Evolutionary conservation across 495 filamentous ascomycete genomes (phyloP).

Genomic region (Penicilliopsis zonata): DNA sequence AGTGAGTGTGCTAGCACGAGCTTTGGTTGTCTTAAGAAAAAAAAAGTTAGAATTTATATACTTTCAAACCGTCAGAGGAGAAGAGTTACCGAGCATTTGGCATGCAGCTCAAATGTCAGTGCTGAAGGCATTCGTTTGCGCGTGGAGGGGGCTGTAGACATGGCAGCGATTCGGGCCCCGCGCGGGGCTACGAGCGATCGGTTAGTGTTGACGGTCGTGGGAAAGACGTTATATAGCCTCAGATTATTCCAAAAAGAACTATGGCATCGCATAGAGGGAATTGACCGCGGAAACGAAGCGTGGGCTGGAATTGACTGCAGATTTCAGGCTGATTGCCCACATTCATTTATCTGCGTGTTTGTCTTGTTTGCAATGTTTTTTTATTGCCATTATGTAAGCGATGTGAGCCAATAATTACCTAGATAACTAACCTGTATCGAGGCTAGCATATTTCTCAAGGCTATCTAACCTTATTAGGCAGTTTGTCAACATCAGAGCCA

Average conservation of each 20-base stretch:
- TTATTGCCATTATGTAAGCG: too few relatives aligned
- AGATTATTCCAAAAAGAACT: background rate
- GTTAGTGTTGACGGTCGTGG: background rate
- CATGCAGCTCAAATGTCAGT: conserved; percentile 69
- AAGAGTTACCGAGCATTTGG: conserved; percentile 66
- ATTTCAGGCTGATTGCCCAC: background rate
- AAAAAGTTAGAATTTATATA: conserved; percentile 1
- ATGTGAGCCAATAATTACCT: too few relatives aligned
- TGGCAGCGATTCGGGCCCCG: conserved; percentile 13
- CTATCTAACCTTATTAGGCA: too few relatives aligned
- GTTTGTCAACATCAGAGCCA: too few relatives aligned
- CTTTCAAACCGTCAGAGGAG: background rate
- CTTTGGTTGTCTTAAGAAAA: conserved; percentile 69
- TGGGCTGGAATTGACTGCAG: too few relatives aligned
- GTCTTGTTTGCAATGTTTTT: too few relatives aligned
- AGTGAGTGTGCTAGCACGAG: conserved; percentile 77
- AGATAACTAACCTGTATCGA: too few relatives aligned
- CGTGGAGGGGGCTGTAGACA: conserved; percentile 22
- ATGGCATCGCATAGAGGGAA: background rate
- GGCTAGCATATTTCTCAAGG: too few relatives aligned
- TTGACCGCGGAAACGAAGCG: too few relatives aligned
- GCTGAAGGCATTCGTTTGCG: conserved; percentile 53
- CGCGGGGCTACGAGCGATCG: conserved; percentile 1
- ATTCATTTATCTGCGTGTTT: background rate
- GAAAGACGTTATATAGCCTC: background rate